Evolutionary conservation across 345 rosid species (phyloP).

Genomic region (Rhodamnia rubescens): DNA sequence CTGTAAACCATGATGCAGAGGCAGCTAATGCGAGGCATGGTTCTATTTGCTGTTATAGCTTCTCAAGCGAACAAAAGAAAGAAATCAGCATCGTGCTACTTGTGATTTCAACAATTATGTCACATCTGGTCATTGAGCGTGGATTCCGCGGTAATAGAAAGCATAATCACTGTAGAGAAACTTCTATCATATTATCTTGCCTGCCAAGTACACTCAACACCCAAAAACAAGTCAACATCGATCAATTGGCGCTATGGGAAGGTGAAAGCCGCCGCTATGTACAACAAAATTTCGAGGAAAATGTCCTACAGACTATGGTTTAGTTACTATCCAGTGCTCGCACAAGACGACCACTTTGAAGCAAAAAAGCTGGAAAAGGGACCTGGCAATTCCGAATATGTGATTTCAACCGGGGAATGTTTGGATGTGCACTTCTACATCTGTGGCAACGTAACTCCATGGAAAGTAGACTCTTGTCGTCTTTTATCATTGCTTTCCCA

Average conservation of each 20-base stretch:
- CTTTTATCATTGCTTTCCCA: constrained; percentile 41
- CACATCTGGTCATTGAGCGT: not conserved
- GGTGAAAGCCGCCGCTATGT: not conserved
- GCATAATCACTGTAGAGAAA: not conserved
- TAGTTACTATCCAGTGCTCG: not conserved
- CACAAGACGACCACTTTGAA: constrained; percentile 30
- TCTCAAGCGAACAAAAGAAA: not conserved
- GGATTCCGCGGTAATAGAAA: not conserved
- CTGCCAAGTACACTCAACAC: not conserved
- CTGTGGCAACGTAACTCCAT: constrained; percentile 79
- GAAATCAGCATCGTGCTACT: not conserved
- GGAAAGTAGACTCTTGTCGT: constrained; percentile 32
- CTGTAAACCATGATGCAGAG: not conserved
- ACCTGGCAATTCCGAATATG: constrained; percentile 49
- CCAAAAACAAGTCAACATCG: not conserved
- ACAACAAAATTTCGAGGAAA: not conserved
- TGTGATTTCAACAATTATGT: not conserved
- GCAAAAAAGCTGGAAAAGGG: constrained; percentile 42
- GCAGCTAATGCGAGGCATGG: not conserved
- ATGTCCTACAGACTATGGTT: not conserved
- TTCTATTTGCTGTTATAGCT: not conserved
- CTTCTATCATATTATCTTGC: not conserved
- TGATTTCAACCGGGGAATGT: constrained; percentile 69
- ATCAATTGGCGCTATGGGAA: not conserved
- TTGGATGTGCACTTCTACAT: constrained; percentile 83